Evolutionary conservation across 2,329 filamentous ascomycete genomes (phyloP), one percentile per base, ranked within the genome.

Genomic region (Pseudogymnoascus sp.): DNA sequence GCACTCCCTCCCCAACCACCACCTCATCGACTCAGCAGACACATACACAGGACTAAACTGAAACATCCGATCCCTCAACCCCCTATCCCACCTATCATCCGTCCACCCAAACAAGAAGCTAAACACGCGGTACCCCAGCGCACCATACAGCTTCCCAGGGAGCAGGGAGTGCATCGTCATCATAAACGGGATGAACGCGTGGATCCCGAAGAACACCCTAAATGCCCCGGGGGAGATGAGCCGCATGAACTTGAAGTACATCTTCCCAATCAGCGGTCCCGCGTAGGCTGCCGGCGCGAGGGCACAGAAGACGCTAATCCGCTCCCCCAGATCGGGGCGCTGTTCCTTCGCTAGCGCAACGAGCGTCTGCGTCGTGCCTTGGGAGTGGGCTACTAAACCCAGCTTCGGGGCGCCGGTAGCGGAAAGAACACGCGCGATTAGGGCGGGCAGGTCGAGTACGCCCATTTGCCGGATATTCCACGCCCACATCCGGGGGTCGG

Each of bases 401-500:
- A 96, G 80, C 73, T 93, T 95, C 15, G 84, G 79, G 70, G 96
- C 96, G 0, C 89, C 87, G 0, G 93, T 97, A 76, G 96, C 89
- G 40, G 81, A 82, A 1, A 96, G 80, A 1, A 97, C 90, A 5
- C 90, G 86, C 0, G 88, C 90, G 1, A 89, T 83, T 35, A 97
- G 81, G 0, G 93, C 92, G 0, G 93, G 83, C 2, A 97, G 81
- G 72, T 97, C 93, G 72, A 96, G 85, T 0, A 93, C 87, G 3
- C 92, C 93, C 89, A 97, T 96, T 71, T 96, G 91, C 0, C 90
- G 85, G 63, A 97, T 96, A 68, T 96, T 96, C 93, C 93, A 97
- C 42, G 87, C 86, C 93, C 93, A 97, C 90, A 97, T 96, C 31
- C 92, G 84, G 1, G 93, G 93, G 71, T 97, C 93, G 2, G 78